phyloP scores from a whole-genome alignment of 192 early-diverging fungal genomes.

The Coemansia sp. region DNA sequence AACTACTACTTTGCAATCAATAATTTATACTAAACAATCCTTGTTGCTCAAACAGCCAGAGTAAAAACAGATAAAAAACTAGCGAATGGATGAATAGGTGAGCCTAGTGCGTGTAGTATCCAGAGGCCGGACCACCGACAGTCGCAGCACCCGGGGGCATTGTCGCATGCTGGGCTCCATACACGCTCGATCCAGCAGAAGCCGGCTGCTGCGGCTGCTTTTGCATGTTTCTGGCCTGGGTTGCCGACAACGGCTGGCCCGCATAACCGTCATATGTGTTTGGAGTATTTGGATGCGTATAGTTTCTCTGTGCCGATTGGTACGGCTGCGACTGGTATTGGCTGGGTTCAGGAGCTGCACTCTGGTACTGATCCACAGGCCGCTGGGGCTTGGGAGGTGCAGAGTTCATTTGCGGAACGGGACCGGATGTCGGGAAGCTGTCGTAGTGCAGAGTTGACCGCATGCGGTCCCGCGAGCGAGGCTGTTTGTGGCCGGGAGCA shows the following conservation, averaged over 20 bases:
- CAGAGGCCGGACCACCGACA: conserved; percentile 7
- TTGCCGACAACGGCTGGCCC: conserved; percentile 42
- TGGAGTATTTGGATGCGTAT: background rate
- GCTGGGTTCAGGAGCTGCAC: conserved; percentile 8
- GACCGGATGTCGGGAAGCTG: conserved; percentile 25
- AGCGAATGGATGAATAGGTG: background rate
- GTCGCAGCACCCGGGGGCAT: conserved; percentile 25
- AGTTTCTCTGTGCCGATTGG: conserved; percentile 4
- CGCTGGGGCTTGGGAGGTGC: conserved; percentile 33
- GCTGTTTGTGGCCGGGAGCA: conserved; percentile 47
- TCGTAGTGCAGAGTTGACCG: conserved; percentile 52
- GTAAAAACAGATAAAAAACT: too few species aligned
- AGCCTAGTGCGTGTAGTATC: conserved; percentile 13
- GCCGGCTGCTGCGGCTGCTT: conserved; percentile 23
- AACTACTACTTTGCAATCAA: too few species aligned
- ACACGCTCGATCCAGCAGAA: conserved; percentile 14
- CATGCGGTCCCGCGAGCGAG: conserved; percentile 51
- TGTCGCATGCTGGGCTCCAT: conserved; percentile 14
- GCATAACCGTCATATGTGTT: conserved; percentile 3
- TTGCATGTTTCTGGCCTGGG: conserved; percentile 39
- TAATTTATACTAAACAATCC: too few species aligned
- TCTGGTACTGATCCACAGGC: conserved; percentile 13
- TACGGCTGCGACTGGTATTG: conserved; percentile 10
- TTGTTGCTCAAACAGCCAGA: too few species aligned
- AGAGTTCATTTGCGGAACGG: conserved; percentile 1